These are phyloP conservation scores for Ogataea henricii DNA, from an alignment of 805 yeast species.

Conservation along the genomic window DNA sequence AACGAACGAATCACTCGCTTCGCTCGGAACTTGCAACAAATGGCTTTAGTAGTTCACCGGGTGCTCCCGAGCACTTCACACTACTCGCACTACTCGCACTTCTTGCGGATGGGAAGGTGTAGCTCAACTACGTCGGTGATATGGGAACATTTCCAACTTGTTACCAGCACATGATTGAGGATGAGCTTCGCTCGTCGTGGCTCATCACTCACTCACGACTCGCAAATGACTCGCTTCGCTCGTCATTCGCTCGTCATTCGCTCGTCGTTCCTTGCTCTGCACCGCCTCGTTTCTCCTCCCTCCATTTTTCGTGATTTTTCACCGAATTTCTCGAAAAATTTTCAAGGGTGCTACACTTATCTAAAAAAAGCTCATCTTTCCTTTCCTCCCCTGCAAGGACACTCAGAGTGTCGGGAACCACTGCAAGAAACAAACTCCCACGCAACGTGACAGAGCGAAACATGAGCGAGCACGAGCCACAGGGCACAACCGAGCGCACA, in stretches of 20 bases:
- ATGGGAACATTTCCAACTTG: no score
- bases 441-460: neutral
- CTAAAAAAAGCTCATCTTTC: neutral
- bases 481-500: neutral
- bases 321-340: slow-evolving; percentile 2
- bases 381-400: neutral
- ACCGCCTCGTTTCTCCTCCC: neutral
- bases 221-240: neutral
- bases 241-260: neutral
- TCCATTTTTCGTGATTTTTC: neutral
- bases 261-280: neutral
- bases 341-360: neutral
- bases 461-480: slow-evolving; percentile 8
- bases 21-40: no score
- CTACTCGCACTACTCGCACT: no score
- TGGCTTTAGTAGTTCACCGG: no score
- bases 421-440: neutral
- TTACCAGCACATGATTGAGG: no score
- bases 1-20: no score
- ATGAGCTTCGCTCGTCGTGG: no score
- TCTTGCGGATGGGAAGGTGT: no score
- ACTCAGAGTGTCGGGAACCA: neutral
- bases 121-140: no score
- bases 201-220: no score
- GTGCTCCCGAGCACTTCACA: no score